These are phyloP conservation scores for Myriosclerotinia curreyana DNA, from an alignment of 2,329 filamentous ascomycete species.

Conservation along the genomic window DNA sequence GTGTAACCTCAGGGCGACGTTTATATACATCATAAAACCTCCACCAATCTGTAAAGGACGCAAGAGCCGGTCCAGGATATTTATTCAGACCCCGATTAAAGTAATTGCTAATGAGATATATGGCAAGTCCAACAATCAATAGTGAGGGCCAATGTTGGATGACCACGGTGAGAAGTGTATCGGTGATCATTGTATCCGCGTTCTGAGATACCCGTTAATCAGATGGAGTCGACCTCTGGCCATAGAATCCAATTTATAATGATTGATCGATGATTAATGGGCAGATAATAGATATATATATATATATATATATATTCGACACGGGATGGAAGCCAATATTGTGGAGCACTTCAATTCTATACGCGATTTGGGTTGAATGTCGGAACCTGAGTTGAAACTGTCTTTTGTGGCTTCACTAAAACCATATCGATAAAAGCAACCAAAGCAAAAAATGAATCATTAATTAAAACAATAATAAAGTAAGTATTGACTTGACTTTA, in stretches of 20 bases:
- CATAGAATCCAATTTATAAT: background rate
- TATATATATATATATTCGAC: no score
- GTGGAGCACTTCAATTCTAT: background rate
- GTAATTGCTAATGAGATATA: constrained; percentile 49
- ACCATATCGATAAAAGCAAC: background rate
- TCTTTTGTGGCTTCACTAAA: background rate
- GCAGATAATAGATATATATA: no score
- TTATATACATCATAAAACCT: constrained; percentile 66
- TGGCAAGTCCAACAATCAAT: constrained; percentile 38
- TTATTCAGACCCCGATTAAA: constrained; percentile 59
- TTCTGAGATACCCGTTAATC: background rate
- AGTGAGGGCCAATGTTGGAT: constrained; percentile 45
- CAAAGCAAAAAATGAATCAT: background rate
- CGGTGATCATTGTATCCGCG: constrained; percentile 9
- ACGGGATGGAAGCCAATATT: background rate
- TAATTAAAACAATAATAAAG: no score
- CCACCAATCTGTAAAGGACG: constrained; percentile 71
- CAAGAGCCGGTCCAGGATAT: constrained; percentile 70
- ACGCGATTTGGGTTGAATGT: background rate
- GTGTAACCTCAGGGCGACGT: constrained; percentile 63
- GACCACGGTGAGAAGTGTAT: constrained; percentile 6
- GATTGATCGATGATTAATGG: background rate
- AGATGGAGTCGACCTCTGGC: no score
- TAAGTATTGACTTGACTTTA: background rate
- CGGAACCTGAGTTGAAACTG: background rate